Evolutionary conservation across 352 stramenopile genomes (phyloP).

Genomic region (Nothophytophthora sp.): DNA sequence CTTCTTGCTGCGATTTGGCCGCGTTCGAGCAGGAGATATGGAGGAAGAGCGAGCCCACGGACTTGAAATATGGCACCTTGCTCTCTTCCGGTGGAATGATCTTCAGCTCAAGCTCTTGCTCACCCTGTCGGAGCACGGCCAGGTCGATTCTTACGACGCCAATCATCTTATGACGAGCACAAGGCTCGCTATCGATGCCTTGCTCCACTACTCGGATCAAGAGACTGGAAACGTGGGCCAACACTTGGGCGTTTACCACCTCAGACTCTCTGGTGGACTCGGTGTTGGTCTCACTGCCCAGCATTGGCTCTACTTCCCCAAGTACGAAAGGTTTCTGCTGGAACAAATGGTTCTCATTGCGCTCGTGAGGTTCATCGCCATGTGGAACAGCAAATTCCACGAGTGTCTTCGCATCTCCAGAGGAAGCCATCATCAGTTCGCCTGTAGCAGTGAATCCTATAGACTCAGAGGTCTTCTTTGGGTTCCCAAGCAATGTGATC

Average conservation of each 20-base stretch:
- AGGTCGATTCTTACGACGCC: constrained; percentile 59
- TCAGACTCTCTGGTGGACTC: neutral
- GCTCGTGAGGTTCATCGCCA: constrained; percentile 2
- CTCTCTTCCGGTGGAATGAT: constrained; percentile 37
- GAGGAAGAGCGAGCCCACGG: constrained; percentile 44
- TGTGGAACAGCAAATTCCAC: constrained; percentile 20
- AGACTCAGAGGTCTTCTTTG: neutral
- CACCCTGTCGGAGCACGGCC: constrained; percentile 29
- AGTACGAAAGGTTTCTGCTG: constrained; percentile 23
- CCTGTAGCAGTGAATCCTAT: constrained; percentile 15
- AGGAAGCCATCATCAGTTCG: constrained; percentile 21
- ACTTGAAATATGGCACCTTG: constrained; percentile 52
- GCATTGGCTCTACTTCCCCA: constrained; percentile 11
- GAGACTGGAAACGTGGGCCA: constrained; percentile 40
- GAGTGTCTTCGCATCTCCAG: constrained; percentile 13
- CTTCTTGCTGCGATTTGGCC: neutral
- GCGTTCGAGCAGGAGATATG: constrained; percentile 26
- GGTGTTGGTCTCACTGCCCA: constrained; percentile 1
- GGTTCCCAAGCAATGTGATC: constrained; percentile 51
- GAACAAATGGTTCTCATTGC: constrained; percentile 29
- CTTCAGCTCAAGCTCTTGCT: constrained; percentile 38
- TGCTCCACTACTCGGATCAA: constrained; percentile 55
- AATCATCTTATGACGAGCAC: constrained; percentile 13
- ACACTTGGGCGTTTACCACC: constrained; percentile 27
- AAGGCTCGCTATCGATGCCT: neutral